phyloP scores from a whole-genome alignment of 495 filamentous ascomycete species.

The Xylaria venustula region DNA sequence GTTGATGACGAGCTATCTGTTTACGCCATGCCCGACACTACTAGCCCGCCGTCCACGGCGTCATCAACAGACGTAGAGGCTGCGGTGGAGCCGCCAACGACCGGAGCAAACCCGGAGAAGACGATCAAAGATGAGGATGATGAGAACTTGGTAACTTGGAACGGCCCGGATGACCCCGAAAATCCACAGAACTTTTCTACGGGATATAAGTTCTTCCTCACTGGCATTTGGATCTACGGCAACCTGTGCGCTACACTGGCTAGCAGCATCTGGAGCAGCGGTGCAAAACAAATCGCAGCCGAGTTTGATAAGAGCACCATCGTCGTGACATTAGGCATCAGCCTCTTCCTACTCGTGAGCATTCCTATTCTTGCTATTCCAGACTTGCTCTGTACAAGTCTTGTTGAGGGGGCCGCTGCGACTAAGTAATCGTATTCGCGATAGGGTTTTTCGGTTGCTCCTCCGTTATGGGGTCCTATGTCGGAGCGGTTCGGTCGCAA shows the following conservation, averaged over 20 bases:
- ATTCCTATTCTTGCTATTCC: too few species aligned
- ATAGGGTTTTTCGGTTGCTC: conserved; percentile 37
- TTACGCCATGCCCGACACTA: neutral
- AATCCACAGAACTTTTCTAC: conserved; percentile 55
- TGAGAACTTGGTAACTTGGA: conserved; percentile 17
- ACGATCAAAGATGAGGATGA: conserved; percentile 3
- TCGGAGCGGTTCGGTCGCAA: conserved; percentile 60
- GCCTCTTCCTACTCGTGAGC: conserved; percentile 51
- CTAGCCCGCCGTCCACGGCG: neutral
- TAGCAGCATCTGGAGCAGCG: conserved; percentile 56
- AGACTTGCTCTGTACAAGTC: too few species aligned
- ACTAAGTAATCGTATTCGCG: conserved; percentile 10
- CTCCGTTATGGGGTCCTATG: conserved; percentile 54
- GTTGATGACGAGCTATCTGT: neutral
- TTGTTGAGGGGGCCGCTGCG: too few species aligned
- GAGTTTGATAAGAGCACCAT: conserved; percentile 48
- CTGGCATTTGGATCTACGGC: conserved; percentile 54
- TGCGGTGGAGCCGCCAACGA: neutral
- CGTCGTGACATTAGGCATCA: conserved; percentile 52
- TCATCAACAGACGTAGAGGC: conserved; percentile 1
- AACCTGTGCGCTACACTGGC: conserved; percentile 59
- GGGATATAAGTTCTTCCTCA: conserved; percentile 56
- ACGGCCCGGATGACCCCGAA: conserved; percentile 47
- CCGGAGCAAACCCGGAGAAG: neutral
- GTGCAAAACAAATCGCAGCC: conserved; percentile 41